phyloP scores from a whole-genome alignment of 2,329 filamentous ascomycete genomes.

The Trichothecium sympodiale region DNA sequence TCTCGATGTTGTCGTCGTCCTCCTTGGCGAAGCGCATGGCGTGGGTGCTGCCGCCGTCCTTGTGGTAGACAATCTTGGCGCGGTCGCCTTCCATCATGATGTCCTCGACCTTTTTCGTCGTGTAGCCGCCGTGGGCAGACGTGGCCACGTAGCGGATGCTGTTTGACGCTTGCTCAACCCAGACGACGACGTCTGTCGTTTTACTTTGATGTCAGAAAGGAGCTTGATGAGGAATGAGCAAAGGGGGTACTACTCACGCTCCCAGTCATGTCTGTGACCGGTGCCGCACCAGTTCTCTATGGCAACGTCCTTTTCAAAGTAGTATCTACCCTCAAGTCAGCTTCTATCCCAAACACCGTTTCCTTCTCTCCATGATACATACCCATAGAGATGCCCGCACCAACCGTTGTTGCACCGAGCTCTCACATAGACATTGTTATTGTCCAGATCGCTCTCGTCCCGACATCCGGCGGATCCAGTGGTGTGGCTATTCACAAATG shows the following conservation, averaged over 20 bases:
- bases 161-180: constrained; percentile 4
- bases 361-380: too few species aligned
- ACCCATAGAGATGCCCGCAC: constrained; percentile 13
- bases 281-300: constrained; percentile 3
- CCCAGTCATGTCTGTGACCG: constrained; percentile 15
- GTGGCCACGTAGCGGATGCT: constrained; percentile 11
- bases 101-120: constrained; percentile 9
- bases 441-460: constrained; percentile 14
- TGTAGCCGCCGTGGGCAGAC: constrained; percentile 19
- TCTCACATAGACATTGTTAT: constrained; percentile 14
- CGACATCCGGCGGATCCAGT: constrained; percentile 13
- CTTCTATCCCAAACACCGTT: too few species aligned
- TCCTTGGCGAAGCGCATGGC: constrained; percentile 16
- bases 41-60: constrained; percentile 20
- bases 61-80: constrained; percentile 23
- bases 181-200: constrained; percentile 9
- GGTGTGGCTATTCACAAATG: too few species aligned
- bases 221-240: too few species aligned
- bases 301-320: constrained; percentile 13
- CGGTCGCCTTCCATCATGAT: constrained; percentile 11
- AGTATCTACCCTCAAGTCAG: too few species aligned
- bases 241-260: constrained; percentile 11
- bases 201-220: neutral
- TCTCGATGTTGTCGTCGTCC: constrained; percentile 14
- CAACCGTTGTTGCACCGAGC: constrained; percentile 13